Evolutionary conservation across 2,329 filamentous ascomycete species (phyloP), one percentile per base, ranked within the genome.

Genomic region (Neodidymelliopsis sp.): DNA sequence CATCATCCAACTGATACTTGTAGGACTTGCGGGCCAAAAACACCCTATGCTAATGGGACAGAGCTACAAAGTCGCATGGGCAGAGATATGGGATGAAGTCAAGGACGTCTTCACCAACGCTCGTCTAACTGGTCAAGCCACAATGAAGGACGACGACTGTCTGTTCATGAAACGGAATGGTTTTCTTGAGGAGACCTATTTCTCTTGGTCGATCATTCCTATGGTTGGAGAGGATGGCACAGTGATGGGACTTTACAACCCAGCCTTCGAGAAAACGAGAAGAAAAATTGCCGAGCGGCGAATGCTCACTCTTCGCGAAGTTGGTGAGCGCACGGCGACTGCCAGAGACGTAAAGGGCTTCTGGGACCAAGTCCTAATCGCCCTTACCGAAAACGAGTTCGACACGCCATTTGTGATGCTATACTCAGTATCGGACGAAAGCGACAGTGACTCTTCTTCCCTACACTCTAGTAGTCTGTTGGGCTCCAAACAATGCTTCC

Each of bases 121-220:
- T 0, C 83, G 81, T 69, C 72, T 81, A 28, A 87, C 85, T 4
- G 90, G 89, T 0, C 86, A 91, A 73, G 87, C 89, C 0, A 91
- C 86, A 0, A 90, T 92, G 87, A 93, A 91, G 69, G 86, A 92
- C 57, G 90, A 94, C 60, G 88, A 93, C 55, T 84, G 84, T 47
- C 76, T 93, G 1, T 91, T 91, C 62, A 81, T 94, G 23, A 78
- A 81, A 35, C 83, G 90, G 6, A 83, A 84, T 54, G 83, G 85
- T 1, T 90, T 83, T 53, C 72, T 90, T 1, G 89, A 95, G 70
- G 90, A 94, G 66, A 85, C 88, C 0, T 93, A 89, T 66, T 93
- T 93, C 67, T 89, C 87, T 10, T 93, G 89, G 89, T 89, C 85
- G 1, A 85, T 93, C 30, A 87, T 93, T 19, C 90, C 90, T 0